Percentiles rank a stretch among this genome's conserved stretches.
Conservation (phyloP, 2,329 filamentous ascomycete genomes). For the Exophiala mesophila region DNA sequence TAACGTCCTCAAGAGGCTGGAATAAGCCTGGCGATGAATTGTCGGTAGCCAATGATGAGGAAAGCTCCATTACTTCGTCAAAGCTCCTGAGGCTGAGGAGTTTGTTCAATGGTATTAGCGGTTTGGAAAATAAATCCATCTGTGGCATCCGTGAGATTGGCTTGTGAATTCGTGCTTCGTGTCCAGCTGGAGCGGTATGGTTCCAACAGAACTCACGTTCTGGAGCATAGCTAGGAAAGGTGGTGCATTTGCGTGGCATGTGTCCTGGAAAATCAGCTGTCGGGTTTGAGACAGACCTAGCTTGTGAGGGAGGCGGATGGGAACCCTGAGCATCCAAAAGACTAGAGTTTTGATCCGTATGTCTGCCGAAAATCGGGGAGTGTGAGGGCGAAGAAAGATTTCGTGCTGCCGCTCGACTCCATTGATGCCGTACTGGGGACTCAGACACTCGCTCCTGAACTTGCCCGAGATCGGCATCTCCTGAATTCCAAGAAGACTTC, state of each 20-base stretch:
- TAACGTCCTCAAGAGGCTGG: too few relatives aligned
- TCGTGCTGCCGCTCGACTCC: too few relatives aligned
- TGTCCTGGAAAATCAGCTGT: background rate
- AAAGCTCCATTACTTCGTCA: background rate
- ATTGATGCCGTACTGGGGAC: too few relatives aligned
- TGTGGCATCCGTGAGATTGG: background rate
- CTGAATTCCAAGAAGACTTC: slow-evolving; percentile 4
- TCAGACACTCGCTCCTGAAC: too few relatives aligned
- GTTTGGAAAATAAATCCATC: background rate
- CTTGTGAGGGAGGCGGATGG: too few relatives aligned
- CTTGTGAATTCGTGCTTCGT: background rate
- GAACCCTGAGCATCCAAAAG: too few relatives aligned
- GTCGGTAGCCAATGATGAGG: too few relatives aligned
- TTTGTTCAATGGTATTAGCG: slow-evolving; percentile 1
- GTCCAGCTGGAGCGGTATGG: background rate
- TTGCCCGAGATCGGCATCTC: too few relatives aligned
- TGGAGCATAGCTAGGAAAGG: background rate
- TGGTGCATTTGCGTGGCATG: background rate
- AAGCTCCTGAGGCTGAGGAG: background rate
- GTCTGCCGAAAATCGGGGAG: too few relatives aligned
- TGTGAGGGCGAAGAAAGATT: too few relatives aligned
- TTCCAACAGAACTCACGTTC: background rate
- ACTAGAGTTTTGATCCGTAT: too few relatives aligned
- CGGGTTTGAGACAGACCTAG: background rate
- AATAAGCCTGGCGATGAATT: too few relatives aligned